Evolutionary conservation across 2,329 filamentous ascomycete genomes (phyloP), one percentile per base, ranked within the genome.

Genomic region (Xylariaceae sp.): DNA sequence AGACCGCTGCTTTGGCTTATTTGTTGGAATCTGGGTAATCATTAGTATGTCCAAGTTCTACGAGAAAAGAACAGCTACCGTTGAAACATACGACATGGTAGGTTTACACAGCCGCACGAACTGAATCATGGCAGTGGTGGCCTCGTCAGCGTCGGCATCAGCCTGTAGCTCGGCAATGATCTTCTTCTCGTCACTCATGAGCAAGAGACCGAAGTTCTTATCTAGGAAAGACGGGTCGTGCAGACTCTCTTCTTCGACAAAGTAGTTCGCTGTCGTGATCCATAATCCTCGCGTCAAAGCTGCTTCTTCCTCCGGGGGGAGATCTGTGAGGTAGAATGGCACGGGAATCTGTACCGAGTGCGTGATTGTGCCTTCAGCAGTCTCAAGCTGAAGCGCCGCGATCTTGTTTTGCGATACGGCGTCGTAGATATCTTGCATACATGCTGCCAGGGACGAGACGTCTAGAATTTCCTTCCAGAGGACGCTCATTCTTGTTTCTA

Each of bases 371-470:
- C 80, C 80, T 35, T 74, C 74, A 10, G 73, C 65, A 0, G 77
- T 83, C 47, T 85, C 85, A 8, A 95, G 79, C 52, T 88, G 83
- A 22, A 95, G 73, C 12, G 89, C 88, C 1, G 91, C 90, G 56
- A 96, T 95, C 62, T 83, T 88, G 58, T 91, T 92, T 44, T 82
- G 80, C 6, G 88, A 89, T 22, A 95, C 85, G 38, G 86, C 83
- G 38, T 85, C 81, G 64, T 88, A 95, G 36, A 95, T 76, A 51
- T 88, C 87, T 53, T 85, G 85, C 59, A 95, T 88, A 2, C 85
- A 92, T 45, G 81, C 83, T 23, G 91, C 91, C 27, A 96, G 73
- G 0, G 87, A 88, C 1, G 88, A 95, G 19, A 75, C 78, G 19
- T 80, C 75, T 7, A 88, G 64, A 19, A 90, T 85, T 49, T 85